A percentile compares a stretch with the other conserved stretches of the same genome.
These are phyloP conservation scores for Triadica sebifera DNA, from an alignment of 345 rosid species.

Conservation along the genomic window DNA sequence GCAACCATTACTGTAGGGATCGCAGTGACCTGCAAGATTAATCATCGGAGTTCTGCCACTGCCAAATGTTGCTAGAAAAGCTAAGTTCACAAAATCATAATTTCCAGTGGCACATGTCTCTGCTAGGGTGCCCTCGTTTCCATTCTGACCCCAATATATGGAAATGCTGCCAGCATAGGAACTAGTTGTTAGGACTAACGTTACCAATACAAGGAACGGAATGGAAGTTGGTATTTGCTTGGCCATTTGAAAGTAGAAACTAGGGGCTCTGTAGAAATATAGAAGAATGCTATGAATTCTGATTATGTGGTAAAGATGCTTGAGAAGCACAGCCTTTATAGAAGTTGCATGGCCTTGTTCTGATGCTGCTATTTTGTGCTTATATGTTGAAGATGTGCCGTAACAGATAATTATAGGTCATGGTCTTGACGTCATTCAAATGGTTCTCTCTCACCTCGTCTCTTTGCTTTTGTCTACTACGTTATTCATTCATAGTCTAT, in stretches of 20 bases:
- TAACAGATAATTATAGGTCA: no score
- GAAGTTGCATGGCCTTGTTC: no score
- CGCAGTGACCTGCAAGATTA: background rate
- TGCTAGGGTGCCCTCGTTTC: background rate
- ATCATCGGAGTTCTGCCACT: background rate
- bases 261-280: background rate
- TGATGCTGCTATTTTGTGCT: no score
- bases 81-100: background rate
- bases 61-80: background rate
- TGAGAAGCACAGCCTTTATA: no score
- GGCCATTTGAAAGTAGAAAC: background rate
- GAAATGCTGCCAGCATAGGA: background rate
- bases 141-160: background rate
- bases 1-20: background rate
- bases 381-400: no score
- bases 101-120: background rate
- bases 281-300: background rate
- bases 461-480: background rate
- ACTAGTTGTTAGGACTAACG: background rate
- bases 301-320: background rate
- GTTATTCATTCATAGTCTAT: no score
- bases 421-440: no score
- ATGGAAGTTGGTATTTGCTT: background rate
- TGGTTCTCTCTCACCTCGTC: background rate
- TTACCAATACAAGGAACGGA: background rate